These are phyloP conservation scores for Cornus controversa DNA, from an alignment of 148 eudicot genomes.

Conservation along the genomic window DNA sequence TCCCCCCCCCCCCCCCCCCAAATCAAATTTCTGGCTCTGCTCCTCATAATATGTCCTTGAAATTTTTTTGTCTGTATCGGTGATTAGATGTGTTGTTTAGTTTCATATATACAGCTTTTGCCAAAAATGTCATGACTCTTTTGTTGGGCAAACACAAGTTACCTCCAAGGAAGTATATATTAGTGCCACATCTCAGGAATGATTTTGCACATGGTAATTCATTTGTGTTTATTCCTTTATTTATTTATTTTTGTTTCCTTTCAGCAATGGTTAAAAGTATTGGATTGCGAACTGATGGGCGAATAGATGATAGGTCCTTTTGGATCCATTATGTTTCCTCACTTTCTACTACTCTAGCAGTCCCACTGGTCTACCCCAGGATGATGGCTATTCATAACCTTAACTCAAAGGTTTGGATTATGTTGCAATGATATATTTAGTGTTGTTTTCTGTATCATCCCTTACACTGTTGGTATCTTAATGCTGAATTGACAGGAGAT, in stretches of 20 bases:
- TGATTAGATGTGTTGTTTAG: too few relatives aligned
- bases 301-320: constrained; percentile 82
- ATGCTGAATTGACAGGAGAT: constrained; percentile 45
- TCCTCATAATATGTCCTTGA: too few relatives aligned
- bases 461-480: constrained; percentile 14
- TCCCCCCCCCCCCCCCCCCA: too few relatives aligned
- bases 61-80: too few relatives aligned
- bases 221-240: too few relatives aligned
- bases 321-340: constrained; percentile 88
- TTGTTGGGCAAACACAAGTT: not conserved
- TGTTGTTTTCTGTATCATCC: not conserved
- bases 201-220: not conserved
- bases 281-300: constrained; percentile 81
- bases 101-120: too few relatives aligned
- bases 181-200: not conserved
- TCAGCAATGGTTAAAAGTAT: constrained; percentile 82
- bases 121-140: not conserved
- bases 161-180: not conserved
- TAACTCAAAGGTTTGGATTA: constrained; percentile 52
- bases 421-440: not conserved
- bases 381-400: constrained; percentile 87
- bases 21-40: too few relatives aligned
- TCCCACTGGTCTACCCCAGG: constrained; percentile 93
- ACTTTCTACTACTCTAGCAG: constrained; percentile 72
- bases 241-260: constrained; percentile 17